Percentiles rank a stretch among this genome's conserved stretches.
These are phyloP conservation scores for Candida sp. DNA, from an alignment of 1,139 yeast species.

Conservation along the genomic window DNA sequence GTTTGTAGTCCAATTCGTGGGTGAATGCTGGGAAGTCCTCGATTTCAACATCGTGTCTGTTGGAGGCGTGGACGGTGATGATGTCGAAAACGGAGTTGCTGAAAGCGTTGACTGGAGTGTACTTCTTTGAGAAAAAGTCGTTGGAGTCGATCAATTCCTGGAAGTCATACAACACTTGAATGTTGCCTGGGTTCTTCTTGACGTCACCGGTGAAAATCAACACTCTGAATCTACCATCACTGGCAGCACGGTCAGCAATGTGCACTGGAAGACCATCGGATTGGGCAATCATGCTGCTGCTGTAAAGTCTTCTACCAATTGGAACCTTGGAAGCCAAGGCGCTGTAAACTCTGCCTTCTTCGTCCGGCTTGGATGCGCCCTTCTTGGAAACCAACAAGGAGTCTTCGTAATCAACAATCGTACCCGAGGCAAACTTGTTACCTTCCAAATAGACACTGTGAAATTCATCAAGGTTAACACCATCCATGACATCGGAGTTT, in stretches of 20 bases:
- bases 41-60: conserved; percentile 23
- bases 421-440: conserved; percentile 33
- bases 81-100: conserved; percentile 27
- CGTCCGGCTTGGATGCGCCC: conserved; percentile 7
- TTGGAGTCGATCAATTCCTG: conserved; percentile 17
- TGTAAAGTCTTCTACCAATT: conserved; percentile 28
- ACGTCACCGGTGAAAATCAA: conserved; percentile 29
- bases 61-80: conserved; percentile 24
- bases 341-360: conserved; percentile 7
- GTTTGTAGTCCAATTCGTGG: conserved; percentile 26
- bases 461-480: conserved; percentile 29
- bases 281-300: conserved; percentile 24
- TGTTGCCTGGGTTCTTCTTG: conserved; percentile 13
- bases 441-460: conserved; percentile 27
- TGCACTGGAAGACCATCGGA: conserved; percentile 28
- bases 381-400: conserved; percentile 17
- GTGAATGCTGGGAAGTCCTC: conserved; percentile 30
- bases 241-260: conserved; percentile 24
- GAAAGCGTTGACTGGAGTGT: conserved; percentile 28
- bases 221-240: conserved; percentile 29
- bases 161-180: conserved; percentile 17
- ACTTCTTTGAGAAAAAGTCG: conserved; percentile 21
- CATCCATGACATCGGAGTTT: conserved; percentile 19
- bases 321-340: conserved; percentile 25
- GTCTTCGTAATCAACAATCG: conserved; percentile 27